A percentile compares a stretch with the other conserved stretches of the same genome.
These are phyloP conservation scores for Termitomyces sp. DNA, from an alignment of 768 basidiomycete species.

Conservation along the genomic window DNA sequence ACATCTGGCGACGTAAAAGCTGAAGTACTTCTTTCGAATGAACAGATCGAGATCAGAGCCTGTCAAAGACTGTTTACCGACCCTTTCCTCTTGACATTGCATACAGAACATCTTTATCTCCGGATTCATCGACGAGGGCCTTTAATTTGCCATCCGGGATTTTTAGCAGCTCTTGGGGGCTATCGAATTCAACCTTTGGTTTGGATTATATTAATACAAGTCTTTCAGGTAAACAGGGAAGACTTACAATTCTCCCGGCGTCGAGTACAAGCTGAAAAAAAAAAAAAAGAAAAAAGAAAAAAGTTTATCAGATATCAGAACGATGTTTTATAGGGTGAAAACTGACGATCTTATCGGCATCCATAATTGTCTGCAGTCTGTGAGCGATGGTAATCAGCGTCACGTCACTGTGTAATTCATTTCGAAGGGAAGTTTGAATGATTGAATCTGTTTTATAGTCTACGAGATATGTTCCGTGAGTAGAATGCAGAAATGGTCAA, in stretches of 20 bases:
- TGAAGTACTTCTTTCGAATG: neutral
- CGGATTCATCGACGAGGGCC: conserved; percentile 54
- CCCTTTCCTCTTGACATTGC: conserved; percentile 29
- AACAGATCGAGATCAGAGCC: neutral
- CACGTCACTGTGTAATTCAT: conserved; percentile 54
- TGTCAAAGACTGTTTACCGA: neutral
- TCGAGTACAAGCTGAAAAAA: conserved; percentile 44
- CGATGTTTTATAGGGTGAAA: conserved; percentile 4
- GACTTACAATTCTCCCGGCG: conserved; percentile 43
- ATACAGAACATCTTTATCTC: conserved; percentile 44
- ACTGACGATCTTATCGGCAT: conserved; percentile 52
- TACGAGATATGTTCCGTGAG: conserved; percentile 8
- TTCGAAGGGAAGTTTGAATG: conserved; percentile 65
- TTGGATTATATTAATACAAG: neutral
- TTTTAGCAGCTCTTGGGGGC: conserved; percentile 44
- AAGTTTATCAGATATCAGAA: neutral
- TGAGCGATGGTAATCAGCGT: conserved; percentile 69
- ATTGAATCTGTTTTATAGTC: conserved; percentile 63
- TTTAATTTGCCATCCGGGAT: conserved; percentile 45
- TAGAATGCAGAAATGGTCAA: neutral
- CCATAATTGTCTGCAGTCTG: conserved; percentile 62
- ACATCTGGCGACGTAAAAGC: neutral
- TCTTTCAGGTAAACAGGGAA: neutral
- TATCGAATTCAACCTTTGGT: conserved; percentile 45
- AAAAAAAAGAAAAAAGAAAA: neutral